Conservation (phyloP, 768 basidiomycete genomes). For the Xerocomellus chrysenteron region DNA sequence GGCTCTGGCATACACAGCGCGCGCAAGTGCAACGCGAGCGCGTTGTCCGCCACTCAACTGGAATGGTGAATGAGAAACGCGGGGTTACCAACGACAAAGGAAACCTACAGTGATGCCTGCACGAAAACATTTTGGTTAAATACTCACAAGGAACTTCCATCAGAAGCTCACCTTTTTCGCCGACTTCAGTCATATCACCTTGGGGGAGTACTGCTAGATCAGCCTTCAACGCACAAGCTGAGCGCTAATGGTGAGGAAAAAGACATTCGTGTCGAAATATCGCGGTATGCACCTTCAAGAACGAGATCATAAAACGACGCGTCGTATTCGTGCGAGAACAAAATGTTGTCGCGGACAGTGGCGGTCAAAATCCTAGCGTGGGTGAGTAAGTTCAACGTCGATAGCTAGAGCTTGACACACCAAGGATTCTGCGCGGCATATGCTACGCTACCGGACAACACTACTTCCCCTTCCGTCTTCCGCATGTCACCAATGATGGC, state of each 20-base stretch:
- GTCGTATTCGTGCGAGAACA: slow-evolving; percentile 89
- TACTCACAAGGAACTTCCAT: too few species aligned
- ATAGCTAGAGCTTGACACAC: slow-evolving; percentile 36
- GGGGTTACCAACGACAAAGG: neutral
- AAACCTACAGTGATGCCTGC: slow-evolving; percentile 55
- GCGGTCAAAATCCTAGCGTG: slow-evolving; percentile 72
- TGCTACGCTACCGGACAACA: slow-evolving; percentile 65
- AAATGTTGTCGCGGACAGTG: slow-evolving; percentile 84
- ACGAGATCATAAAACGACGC: slow-evolving; percentile 79
- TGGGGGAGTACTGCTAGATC: slow-evolving; percentile 78
- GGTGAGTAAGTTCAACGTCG: neutral
- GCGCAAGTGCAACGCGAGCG: slow-evolving; percentile 77
- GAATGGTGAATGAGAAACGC: slow-evolving; percentile 14
- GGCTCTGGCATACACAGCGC: slow-evolving; percentile 88
- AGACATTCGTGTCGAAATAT: neutral
- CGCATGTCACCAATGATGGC: slow-evolving; percentile 88
- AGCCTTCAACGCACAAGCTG: slow-evolving; percentile 79
- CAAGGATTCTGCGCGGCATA: slow-evolving; percentile 90
- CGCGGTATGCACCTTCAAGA: slow-evolving; percentile 57
- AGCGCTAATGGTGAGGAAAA: neutral
- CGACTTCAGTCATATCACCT: slow-evolving; percentile 83
- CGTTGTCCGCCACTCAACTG: slow-evolving; percentile 82
- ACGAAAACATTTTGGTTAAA: neutral
- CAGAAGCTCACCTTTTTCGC: slow-evolving; percentile 66
- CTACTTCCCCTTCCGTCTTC: slow-evolving; percentile 68